phyloP scores from a whole-genome alignment of 2,329 filamentous ascomycete genomes.

The Ophiocordyceps sinensis region DNA sequence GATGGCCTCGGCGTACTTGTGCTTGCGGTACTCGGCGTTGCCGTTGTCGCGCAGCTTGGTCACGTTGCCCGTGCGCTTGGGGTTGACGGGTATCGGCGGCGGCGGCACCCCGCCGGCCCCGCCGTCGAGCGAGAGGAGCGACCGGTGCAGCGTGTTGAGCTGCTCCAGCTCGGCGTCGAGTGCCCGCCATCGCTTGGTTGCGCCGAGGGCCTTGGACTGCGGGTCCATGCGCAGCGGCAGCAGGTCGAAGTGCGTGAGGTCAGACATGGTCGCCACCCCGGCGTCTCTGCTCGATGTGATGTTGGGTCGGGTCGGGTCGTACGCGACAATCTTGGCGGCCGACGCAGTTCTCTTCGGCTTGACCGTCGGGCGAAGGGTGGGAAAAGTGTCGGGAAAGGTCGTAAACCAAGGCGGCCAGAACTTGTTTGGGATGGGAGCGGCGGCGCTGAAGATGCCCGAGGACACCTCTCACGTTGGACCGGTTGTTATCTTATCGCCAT shows the following conservation, averaged over 20 bases:
- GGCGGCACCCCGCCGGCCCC: constrained; percentile 56
- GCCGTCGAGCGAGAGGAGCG: constrained; percentile 44
- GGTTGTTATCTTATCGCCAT: constrained; percentile 22
- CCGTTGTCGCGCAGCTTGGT: constrained; percentile 81
- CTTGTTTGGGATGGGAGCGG: neutral
- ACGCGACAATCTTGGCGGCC: too few species aligned
- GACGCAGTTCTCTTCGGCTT: too few species aligned
- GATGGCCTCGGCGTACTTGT: constrained; percentile 58
- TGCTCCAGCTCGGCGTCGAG: constrained; percentile 52
- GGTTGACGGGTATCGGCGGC: constrained; percentile 80
- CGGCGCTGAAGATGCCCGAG: constrained; percentile 5
- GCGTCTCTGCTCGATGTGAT: too few species aligned
- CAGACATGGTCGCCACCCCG: constrained; percentile 28
- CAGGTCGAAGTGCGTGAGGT: constrained; percentile 62
- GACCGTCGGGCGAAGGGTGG: too few species aligned
- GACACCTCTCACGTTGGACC: constrained; percentile 10
- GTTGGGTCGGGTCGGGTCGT: too few species aligned
- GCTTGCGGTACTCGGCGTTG: constrained; percentile 71
- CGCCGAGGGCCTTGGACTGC: constrained; percentile 56
- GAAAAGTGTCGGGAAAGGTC: too few species aligned
- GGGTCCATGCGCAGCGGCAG: constrained; percentile 73
- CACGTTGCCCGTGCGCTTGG: constrained; percentile 78
- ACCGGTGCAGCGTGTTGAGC: constrained; percentile 67
- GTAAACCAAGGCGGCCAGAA: too few species aligned
- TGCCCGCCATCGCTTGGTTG: constrained; percentile 29